phyloP scores from a whole-genome alignment of 257 asterid species.

The Fraxinus cuspidata region DNA sequence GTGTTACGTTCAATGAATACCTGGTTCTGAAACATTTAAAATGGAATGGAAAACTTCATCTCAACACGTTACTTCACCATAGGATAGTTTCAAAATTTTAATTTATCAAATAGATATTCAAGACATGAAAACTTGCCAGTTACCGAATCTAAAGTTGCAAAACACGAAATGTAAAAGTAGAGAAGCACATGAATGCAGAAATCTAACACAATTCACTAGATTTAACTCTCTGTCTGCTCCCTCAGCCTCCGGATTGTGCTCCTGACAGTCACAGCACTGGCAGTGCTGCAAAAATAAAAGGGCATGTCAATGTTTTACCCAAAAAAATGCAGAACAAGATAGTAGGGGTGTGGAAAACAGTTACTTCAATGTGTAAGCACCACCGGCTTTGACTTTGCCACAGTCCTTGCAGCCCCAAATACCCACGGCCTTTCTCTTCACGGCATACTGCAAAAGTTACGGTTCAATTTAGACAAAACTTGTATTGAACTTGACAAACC shows the following conservation, averaged over 20 bases:
- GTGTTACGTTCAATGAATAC: too few species aligned
- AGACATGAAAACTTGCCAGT: too few species aligned
- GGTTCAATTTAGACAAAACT: too few species aligned
- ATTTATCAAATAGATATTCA: too few species aligned
- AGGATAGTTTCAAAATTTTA: too few species aligned
- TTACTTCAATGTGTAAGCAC: conserved; percentile 67
- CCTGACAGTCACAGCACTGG: conserved; percentile 74
- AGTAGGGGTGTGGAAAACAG: not conserved
- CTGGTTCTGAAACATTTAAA: too few species aligned
- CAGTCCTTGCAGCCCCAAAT: too few species aligned
- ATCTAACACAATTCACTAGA: conserved; percentile 16
- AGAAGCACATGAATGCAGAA: conserved; percentile 14
- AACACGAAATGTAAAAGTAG: not conserved
- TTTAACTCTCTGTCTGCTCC: conserved; percentile 64
- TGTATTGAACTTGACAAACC: too few species aligned
- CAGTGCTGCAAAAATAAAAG: conserved; percentile 45
- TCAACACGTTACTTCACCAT: too few species aligned
- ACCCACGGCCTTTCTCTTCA: conserved; percentile 42
- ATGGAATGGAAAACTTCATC: too few species aligned
- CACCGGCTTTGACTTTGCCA: conserved; percentile 22
- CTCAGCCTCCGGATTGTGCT: conserved; percentile 70
- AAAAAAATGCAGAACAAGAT: not conserved
- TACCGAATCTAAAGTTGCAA: too few species aligned
- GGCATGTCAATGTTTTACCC: too few species aligned
- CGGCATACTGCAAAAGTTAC: conserved; percentile 43